phyloP scores from a whole-genome alignment of 805 yeast genomes.

The Candida peoriensis region DNA sequence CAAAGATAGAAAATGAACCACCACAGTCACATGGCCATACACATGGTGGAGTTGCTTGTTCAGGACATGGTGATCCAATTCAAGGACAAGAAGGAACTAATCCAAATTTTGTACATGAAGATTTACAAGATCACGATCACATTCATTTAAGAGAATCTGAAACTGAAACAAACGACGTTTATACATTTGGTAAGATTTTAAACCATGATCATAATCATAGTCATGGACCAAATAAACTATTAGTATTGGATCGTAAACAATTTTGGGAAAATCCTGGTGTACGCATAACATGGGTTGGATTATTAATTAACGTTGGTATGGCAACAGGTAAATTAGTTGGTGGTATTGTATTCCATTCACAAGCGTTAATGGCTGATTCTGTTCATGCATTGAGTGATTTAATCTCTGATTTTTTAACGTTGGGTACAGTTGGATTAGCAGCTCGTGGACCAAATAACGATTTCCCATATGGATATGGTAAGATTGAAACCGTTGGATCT shows the following conservation, averaged over 20 bases:
- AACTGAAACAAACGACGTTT: constrained; percentile 35
- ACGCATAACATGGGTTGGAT: constrained; percentile 88
- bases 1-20: too few species aligned
- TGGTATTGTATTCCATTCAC: constrained; percentile 90
- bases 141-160: constrained; percentile 38
- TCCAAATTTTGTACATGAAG: too few species aligned
- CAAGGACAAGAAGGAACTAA: too few species aligned
- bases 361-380: constrained; percentile 90
- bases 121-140: constrained; percentile 31
- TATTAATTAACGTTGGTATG: constrained; percentile 77
- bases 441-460: constrained; percentile 47
- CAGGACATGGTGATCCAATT: too few species aligned
- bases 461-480: constrained; percentile 89
- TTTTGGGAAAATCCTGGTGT: constrained; percentile 74
- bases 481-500: constrained; percentile 89
- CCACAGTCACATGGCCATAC: too few species aligned
- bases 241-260: constrained; percentile 37
- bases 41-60: too few species aligned
- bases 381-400: constrained; percentile 89
- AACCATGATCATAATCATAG: constrained; percentile 32
- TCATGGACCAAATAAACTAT: constrained; percentile 27
- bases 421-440: constrained; percentile 82
- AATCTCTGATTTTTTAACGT: constrained; percentile 82
- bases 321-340: constrained; percentile 85
- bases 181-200: constrained; percentile 29